Evolutionary conservation across 345 rosid genomes (phyloP).

Genomic region (Rhodamnia rubescens): DNA sequence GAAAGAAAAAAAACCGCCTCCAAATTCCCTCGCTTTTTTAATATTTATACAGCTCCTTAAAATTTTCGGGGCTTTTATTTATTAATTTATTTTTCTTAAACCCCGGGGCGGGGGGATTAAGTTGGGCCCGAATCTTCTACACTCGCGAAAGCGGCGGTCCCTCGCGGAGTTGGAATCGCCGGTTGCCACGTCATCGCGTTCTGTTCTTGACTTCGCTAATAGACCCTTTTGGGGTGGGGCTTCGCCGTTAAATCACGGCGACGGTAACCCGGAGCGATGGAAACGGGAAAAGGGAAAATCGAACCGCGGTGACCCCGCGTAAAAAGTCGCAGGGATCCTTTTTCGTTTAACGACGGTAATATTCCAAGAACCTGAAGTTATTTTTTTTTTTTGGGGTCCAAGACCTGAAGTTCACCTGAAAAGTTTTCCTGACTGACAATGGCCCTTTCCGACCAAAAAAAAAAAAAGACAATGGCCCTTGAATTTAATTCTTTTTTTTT

Average conservation of each 20-base stretch:
- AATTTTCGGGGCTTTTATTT: not conserved
- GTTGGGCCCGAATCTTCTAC: not conserved
- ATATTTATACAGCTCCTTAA: not conserved
- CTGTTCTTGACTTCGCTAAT: not conserved
- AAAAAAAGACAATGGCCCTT: too few relatives aligned
- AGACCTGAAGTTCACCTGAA: not conserved
- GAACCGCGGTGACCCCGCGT: not conserved
- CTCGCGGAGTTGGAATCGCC: not conserved
- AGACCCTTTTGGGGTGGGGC: not conserved
- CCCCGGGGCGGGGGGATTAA: not conserved
- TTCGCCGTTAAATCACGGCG: not conserved
- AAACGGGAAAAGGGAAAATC: not conserved
- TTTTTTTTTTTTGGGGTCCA: too few relatives aligned
- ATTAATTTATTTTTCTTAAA: not conserved
- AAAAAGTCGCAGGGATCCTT: not conserved
- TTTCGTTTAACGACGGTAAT: not conserved
- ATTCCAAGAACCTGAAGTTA: too few relatives aligned
- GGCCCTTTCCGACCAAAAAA: not conserved
- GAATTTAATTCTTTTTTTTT: not conserved
- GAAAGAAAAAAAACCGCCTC: not conserved
- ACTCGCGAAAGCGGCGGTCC: not conserved
- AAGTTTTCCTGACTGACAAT: not conserved
- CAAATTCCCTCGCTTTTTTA: not conserved
- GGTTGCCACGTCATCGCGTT: not conserved
- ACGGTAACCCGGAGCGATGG: not conserved